A percentile compares a stretch with the other conserved stretches of the same genome.
Evolutionary conservation across 441 rosid species (phyloP).

Genomic region (Pelargonium citronellum): DNA sequence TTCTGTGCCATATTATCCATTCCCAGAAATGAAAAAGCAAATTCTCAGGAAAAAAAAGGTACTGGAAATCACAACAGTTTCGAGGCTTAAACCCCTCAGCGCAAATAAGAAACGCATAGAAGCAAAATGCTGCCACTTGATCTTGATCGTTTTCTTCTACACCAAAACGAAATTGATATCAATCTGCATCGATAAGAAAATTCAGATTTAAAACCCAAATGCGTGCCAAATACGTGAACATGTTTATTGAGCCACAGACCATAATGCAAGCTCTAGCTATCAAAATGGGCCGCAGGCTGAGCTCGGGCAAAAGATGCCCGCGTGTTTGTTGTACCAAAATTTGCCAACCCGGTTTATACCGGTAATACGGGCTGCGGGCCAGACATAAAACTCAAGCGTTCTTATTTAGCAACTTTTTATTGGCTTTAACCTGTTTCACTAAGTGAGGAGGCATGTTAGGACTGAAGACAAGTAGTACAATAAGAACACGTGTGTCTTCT

Average conservation of each 20-base stretch:
- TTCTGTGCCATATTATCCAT: too few relatives aligned
- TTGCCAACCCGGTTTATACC: too few relatives aligned
- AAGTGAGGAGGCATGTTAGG: too few relatives aligned
- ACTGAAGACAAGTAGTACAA: too few relatives aligned
- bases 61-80: neutral
- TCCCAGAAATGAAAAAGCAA: too few relatives aligned
- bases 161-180: constrained; percentile 13
- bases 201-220: neutral
- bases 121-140: constrained; percentile 3
- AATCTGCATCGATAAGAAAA: constrained; percentile 25
- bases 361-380: too few relatives aligned
- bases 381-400: too few relatives aligned
- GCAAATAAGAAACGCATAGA: neutral
- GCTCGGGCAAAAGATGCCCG: neutral
- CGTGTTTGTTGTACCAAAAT: too few relatives aligned
- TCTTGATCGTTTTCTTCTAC: constrained; percentile 17
- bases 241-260: neutral
- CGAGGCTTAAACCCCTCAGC: neutral
- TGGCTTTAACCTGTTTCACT: too few relatives aligned
- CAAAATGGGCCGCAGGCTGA: neutral
- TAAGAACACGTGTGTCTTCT: too few relatives aligned
- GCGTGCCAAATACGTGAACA: neutral
- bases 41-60: neutral
- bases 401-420: too few relatives aligned
- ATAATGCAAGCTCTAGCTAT: neutral